Conservation (phyloP, 495 filamentous ascomycete genomes). For the Diplogelasinospora grovesii region DNA sequence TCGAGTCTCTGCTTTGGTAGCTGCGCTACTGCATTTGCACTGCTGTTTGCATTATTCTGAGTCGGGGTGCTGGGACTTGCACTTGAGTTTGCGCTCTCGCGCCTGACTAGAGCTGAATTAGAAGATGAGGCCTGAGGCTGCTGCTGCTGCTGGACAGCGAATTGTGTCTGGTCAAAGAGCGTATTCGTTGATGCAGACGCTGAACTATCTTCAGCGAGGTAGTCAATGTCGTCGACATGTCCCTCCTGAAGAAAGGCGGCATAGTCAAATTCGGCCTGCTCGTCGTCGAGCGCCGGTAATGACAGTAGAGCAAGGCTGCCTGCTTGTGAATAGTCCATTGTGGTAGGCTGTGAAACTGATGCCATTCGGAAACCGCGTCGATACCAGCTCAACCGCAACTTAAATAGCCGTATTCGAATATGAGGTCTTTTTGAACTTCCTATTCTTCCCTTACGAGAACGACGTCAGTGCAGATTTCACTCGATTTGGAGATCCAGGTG, state of each 20-base stretch:
- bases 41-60: neutral
- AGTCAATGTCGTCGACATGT: constrained; percentile 31
- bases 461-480: too few relatives aligned
- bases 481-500: too few relatives aligned
- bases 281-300: too few relatives aligned
- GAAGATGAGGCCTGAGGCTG: too few relatives aligned
- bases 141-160: too few relatives aligned
- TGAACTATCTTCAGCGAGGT: constrained; percentile 24
- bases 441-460: too few relatives aligned
- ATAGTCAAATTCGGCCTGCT: constrained; percentile 25
- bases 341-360: neutral
- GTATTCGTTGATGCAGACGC: constrained; percentile 11
- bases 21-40: neutral
- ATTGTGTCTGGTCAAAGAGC: neutral
- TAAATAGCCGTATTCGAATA: too few relatives aligned
- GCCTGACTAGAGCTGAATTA: too few relatives aligned
- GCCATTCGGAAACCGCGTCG: too few relatives aligned
- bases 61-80: neutral
- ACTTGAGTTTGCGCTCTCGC: too few relatives aligned
- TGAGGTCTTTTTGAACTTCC: too few relatives aligned
- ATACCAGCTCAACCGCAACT: too few relatives aligned
- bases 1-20: constrained; percentile 29
- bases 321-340: neutral
- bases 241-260: constrained; percentile 20
- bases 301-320: neutral